A percentile compares a stretch with the other conserved stretches of the same genome.
Conservation (phyloP, 495 filamentous ascomycete species). For the Aspergillus sparsus region DNA sequence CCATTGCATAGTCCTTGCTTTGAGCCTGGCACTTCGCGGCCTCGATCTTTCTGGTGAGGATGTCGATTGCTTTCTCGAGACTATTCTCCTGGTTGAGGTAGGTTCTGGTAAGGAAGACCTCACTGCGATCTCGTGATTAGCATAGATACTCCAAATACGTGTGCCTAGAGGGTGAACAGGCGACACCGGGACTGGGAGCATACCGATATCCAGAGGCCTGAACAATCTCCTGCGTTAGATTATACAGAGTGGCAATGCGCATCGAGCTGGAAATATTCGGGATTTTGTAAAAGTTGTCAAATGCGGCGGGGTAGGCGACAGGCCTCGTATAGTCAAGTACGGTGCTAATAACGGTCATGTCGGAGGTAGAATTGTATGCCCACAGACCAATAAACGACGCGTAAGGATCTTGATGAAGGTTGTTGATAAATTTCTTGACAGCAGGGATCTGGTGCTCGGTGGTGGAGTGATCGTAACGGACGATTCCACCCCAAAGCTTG, state of each 20-base stretch:
- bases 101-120: constrained; percentile 25
- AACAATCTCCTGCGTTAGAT: constrained; percentile 22
- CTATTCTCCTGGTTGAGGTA: constrained; percentile 22
- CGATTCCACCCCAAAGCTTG: constrained; percentile 42
- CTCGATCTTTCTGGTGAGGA: constrained; percentile 25
- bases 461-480: constrained; percentile 22
- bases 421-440: constrained; percentile 22
- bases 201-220: constrained; percentile 26
- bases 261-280: constrained; percentile 18
- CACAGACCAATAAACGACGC: constrained; percentile 26
- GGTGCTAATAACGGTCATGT: constrained; percentile 18
- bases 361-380: constrained; percentile 21
- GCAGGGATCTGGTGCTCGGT: constrained; percentile 21
- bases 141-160: neutral
- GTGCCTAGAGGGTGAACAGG: neutral
- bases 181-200: neutral
- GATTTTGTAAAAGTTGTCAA: constrained; percentile 22
- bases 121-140: constrained; percentile 12
- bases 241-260: constrained; percentile 17
- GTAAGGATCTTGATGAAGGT: constrained; percentile 24
- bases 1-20: constrained; percentile 19
- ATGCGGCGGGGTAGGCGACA: constrained; percentile 17
- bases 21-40: constrained; percentile 17
- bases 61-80: constrained; percentile 19
- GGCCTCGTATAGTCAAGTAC: constrained; percentile 27